Evolutionary conservation across 2,329 filamentous ascomycete genomes (phyloP).

Genomic region (Chalaropsis ovoidea): DNA sequence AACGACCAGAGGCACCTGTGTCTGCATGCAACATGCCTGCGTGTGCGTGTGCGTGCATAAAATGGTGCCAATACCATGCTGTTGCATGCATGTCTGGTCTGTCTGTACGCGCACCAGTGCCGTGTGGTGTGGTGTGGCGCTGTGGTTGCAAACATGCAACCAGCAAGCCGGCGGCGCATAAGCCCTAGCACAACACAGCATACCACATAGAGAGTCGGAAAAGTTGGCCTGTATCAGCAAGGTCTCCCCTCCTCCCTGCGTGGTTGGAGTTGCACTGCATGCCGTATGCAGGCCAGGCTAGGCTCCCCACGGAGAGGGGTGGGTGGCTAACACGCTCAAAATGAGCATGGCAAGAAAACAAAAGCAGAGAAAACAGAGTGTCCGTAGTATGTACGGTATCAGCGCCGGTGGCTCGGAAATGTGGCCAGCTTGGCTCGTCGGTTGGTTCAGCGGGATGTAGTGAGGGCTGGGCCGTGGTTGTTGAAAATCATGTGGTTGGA

Average conservation of each 20-base stretch:
- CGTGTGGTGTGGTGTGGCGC: background rate
- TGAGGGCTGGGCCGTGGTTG: background rate
- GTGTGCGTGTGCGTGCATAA: background rate
- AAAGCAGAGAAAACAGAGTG: background rate
- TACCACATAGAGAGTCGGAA: background rate
- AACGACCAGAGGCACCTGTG: background rate
- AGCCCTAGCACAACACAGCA: background rate
- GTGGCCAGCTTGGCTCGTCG: background rate
- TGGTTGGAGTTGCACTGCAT: conserved; percentile 5
- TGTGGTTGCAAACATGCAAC: background rate
- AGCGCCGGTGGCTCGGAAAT: background rate
- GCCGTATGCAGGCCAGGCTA: background rate
- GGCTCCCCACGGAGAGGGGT: background rate
- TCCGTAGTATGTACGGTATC: background rate
- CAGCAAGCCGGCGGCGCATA: background rate
- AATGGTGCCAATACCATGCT: background rate
- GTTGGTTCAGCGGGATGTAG: background rate
- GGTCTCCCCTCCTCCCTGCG: background rate
- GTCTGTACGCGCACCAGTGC: background rate
- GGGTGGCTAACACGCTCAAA: background rate
- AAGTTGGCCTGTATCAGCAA: background rate
- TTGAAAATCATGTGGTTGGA: conserved; percentile 1
- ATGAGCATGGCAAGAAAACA: background rate
- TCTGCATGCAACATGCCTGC: background rate
- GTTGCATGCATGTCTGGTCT: background rate